Base-by-base conservation (phyloP, 2,329 filamentous ascomycete species). In the Aspergillus sergii region DNA sequence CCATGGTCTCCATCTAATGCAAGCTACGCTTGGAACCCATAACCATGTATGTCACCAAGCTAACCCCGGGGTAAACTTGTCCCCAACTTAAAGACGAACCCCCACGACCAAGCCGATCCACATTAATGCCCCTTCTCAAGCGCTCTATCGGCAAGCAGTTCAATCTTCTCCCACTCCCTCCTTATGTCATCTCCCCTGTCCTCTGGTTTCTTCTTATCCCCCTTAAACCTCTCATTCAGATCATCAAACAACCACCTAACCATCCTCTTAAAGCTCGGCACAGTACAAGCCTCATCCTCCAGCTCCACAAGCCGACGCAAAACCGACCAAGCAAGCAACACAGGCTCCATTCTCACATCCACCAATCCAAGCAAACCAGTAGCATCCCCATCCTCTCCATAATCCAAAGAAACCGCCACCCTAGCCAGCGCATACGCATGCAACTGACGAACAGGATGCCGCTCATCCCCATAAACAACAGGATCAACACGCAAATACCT, bases 401-500 rank as follows among this genome's bases (percentile, higher is more conserved):
- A 71, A 1, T 71, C 74, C 16, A 74, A 58, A 45, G 68, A 69
- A 14, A 74, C 73, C 3, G 68, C 74, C 32, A 75, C 58, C 51
- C 72, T 75, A 0, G 72, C 75, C 12, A 80, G 63, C 14, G 72
- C 66, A 72, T 74, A 79, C 9, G 71, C 72, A 67, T 80, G 85
- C 5, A 86, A 76, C 3, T 87, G 80, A 0, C 86, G 81, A 9
- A 87, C 77, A 0, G 86, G 86, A 70, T 89, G 85, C 58, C 76
- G 76, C 0, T 73, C 67, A 43, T 81, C 73, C 9, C 80, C 78
- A 63, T 84, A 86, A 3, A 88, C 73, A 2, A 80, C 69, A 0
- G 85, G 85, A 51, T 87, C 81, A 61, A 86, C 77, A 34, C 79
- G 72, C 57, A 82, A 77, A 67, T 86, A 84, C 2, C 83, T 79